Evolutionary conservation across 2,329 filamentous ascomycete genomes (phyloP), one percentile per base, ranked within the genome.

Genomic region (Nannizziopsis barbatae): DNA sequence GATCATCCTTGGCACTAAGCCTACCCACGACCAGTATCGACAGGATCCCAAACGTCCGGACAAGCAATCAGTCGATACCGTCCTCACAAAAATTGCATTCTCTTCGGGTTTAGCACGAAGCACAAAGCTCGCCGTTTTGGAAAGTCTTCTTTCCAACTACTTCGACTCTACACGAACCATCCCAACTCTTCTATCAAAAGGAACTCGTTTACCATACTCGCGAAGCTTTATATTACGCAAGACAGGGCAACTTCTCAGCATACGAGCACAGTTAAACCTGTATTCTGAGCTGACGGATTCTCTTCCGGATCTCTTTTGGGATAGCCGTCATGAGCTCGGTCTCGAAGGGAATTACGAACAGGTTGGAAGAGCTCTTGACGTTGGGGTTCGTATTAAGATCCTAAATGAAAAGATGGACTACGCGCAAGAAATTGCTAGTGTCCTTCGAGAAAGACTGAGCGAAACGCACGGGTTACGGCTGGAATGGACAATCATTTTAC

Each of bases 361-460:
- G 65, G 87, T 95, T 36, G 89, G 90, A 36, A 80, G 83, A 47
- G 87, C 88, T 0, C 75, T 98, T 32, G 92, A 96, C 65, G 89
- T 96, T 18, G 85, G 86, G 31, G 86, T 92, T 20, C 78, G 92
- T 44, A 96, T 96, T 68, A 86, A 85, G 59, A 81, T 86, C 14
- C 69, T 96, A 57, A 98, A 98, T 64, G 86, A 94, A 69, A 94
- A 94, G 71, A 93, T 98, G 79, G 90, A 95, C 61, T 96, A 98
- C 64, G 92, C 90, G 1, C 86, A 92, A 60, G 90, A 96, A 65
- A 95, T 95, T 63, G 88, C 92, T 5, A 86, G 75, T 45, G 89
- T 96, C 12, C 69, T 96, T 52, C 75, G 92, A 50, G 87, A 95
- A 65, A 81, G 89, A 62, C 75, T 93, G 48, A 93, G 85, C 62